A percentile compares a stretch with the other conserved stretches of the same genome.
Evolutionary conservation across 306 rosid genomes (phyloP).

Genomic region (Begonia loranthoides): DNA sequence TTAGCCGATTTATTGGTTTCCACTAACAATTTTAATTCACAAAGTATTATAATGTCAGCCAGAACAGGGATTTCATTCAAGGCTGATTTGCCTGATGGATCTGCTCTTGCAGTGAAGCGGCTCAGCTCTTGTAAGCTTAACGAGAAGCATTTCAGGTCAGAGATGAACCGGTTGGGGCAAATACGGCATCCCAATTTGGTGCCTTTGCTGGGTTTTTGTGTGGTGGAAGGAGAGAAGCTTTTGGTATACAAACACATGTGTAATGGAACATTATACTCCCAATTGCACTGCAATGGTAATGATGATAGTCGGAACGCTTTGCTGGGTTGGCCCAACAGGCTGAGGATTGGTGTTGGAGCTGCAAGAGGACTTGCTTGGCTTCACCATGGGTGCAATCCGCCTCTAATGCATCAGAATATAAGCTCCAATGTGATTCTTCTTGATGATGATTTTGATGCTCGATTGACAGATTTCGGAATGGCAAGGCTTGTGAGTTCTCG

Average conservation of each 20-base stretch:
- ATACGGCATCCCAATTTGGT: constrained; percentile 47
- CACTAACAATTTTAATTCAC: constrained; percentile 26
- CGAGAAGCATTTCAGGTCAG: constrained; percentile 38
- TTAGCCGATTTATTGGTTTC: constrained; percentile 31
- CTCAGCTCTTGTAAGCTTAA: constrained; percentile 30
- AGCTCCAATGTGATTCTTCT: constrained; percentile 40
- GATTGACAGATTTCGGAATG: constrained; percentile 35
- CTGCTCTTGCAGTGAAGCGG: constrained; percentile 37
- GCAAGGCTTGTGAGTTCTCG: constrained; percentile 32
- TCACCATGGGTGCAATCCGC: constrained; percentile 46
- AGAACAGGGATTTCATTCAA: constrained; percentile 39
- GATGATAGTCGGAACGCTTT: constrained; percentile 32
- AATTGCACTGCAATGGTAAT: constrained; percentile 28
- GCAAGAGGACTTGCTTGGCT: constrained; percentile 56
- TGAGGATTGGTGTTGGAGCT: constrained; percentile 40
- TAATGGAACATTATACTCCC: constrained; percentile 36
- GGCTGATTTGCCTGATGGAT: constrained; percentile 45
- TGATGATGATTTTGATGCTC: constrained; percentile 49
- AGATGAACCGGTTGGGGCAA: constrained; percentile 42
- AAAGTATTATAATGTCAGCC: constrained; percentile 28
- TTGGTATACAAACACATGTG: constrained; percentile 56
- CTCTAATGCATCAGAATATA: constrained; percentile 35
- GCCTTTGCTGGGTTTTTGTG: constrained; percentile 42
- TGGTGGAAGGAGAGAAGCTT: constrained; percentile 45
- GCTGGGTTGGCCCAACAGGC: constrained; percentile 44